Base-by-base conservation (phyloP, 1,139 yeast species). In the Blastobotrys arbuscula region DNA sequence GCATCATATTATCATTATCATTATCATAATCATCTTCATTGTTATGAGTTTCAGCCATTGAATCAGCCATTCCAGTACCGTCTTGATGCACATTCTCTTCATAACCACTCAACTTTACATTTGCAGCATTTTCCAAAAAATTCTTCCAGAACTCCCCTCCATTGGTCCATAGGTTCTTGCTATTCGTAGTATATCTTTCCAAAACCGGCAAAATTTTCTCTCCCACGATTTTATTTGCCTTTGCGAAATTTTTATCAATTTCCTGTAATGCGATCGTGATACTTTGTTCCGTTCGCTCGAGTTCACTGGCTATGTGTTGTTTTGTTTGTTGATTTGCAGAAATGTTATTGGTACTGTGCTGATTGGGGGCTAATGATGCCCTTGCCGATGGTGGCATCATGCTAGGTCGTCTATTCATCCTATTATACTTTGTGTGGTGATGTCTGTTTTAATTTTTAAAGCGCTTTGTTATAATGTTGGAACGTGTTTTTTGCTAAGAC, bases 271-370 rank as follows among this genome's bases (percentile, higher is more conserved):
- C 79, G 47, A 84, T 68, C 0, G 96, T 87, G 39, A 88, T 85
- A 59, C 82, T 85, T 63, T 86, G 95, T 59, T 89, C 96, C 38
- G 88, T 67, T 56, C 79, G 72, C 59, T 87, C 95, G 48, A 85
- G 69, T 58, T 83, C 87, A 41, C 71, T 74, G 23, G 66, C 62
- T 54, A 49, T 57, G 45, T 51, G 56, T 50, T 45, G 43, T 3
- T 52, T 50, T 18, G 56, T 44, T 16, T 38, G 49, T 13, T 19
- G 18, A 16, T 21, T 39, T 16, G 18, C 31, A 2, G 41, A 44
- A 9, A 5, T 28, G 31, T 9, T 5, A 2, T 28, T 28, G 31
- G 3, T 5, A 12, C 13, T 12, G 10, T 9, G 18, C 19, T 26
- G 33, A 20, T 15, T 24, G 6, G 53, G 49, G 2, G 47, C 50